These are phyloP conservation scores for Apiotrichum porosum DNA, from an alignment of 1,284 basidiomycete genomes.

Conservation along the genomic window DNA sequence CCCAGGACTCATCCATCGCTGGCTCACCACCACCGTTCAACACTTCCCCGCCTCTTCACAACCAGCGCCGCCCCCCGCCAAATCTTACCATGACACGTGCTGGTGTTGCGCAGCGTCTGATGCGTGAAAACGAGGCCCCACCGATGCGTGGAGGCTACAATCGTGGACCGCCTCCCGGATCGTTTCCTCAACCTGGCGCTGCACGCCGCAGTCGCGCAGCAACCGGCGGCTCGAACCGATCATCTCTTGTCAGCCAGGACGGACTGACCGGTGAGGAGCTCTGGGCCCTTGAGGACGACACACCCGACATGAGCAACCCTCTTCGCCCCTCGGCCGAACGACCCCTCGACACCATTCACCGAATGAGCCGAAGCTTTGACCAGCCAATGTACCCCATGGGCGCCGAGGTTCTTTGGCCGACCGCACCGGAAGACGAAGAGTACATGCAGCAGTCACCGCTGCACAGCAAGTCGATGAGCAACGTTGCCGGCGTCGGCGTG, in stretches of 20 bases:
- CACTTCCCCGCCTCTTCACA: conserved; percentile 1
- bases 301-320: conserved; percentile 47
- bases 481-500: conserved; percentile 15
- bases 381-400: conserved; percentile 21
- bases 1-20: neutral
- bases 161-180: neutral
- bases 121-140: conserved; percentile 5
- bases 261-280: conserved; percentile 42
- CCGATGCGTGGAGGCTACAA: neutral
- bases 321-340: conserved; percentile 35
- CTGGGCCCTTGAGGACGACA: conserved; percentile 34
- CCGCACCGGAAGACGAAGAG: conserved; percentile 24
- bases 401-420: conserved; percentile 24
- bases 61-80: conserved; percentile 11
- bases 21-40: conserved; percentile 1
- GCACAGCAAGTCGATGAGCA: conserved; percentile 36
- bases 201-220: conserved; percentile 5
- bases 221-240: conserved; percentile 26
- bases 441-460: conserved; percentile 15
- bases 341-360: conserved; percentile 43
- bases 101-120: conserved; percentile 7
- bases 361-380: conserved; percentile 32
- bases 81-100: conserved; percentile 18
- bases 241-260: conserved; percentile 27
- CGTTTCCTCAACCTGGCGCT: conserved; percentile 2